Evolutionary conservation across 2,329 filamentous ascomycete species (phyloP), one percentile per base, ranked within the genome.

Genomic region (Didymella glomerata): DNA sequence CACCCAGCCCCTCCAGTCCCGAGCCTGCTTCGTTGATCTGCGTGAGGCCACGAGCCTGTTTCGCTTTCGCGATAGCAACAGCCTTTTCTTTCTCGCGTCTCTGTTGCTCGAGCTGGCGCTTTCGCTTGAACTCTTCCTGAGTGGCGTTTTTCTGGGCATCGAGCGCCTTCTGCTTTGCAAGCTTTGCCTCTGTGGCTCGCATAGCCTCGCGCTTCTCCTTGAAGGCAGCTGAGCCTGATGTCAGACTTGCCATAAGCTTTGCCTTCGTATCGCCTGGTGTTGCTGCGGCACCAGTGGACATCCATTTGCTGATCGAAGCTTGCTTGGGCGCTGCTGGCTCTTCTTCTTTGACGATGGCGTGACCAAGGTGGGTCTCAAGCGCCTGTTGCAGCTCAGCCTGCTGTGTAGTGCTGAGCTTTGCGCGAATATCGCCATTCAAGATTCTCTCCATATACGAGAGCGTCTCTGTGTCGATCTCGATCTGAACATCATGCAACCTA

Each of bases 391-490:
- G 82, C 77, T 97, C 91, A 11, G 93, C 94, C 66, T 93, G 92
- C 73, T 98, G 93, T 56, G 90, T 88, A 34, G 86, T 85, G 13
- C 86, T 91, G 66, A 98, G 80, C 68, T 96, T 97, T 2, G 93
- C 96, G 68, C 86, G 89, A 64, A 89, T 85, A 20, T 83, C 79
- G 57, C 84, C 83, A 60, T 85, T 86, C 55, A 90, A 81, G 60
- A 91, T 87, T 69, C 88, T 87, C 54, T 85, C 83, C 64, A 94
- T 88, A 65, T 85, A 87, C 30, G 81, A 79, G 27, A 86, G 80
- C 2, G 88, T 83, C 4, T 82, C 82, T 14, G 84, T 75, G 36
- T 88, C 85, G 28, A 97, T 85, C 52, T 88, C 87, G 66, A 97
- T 87, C 52, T 86, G 84, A 48, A 91, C 89, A 65, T 93, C 89